Evolutionary conservation across 192 early-diverging fungal genomes (phyloP).

Genomic region (Umbelopsis vinacea): DNA sequence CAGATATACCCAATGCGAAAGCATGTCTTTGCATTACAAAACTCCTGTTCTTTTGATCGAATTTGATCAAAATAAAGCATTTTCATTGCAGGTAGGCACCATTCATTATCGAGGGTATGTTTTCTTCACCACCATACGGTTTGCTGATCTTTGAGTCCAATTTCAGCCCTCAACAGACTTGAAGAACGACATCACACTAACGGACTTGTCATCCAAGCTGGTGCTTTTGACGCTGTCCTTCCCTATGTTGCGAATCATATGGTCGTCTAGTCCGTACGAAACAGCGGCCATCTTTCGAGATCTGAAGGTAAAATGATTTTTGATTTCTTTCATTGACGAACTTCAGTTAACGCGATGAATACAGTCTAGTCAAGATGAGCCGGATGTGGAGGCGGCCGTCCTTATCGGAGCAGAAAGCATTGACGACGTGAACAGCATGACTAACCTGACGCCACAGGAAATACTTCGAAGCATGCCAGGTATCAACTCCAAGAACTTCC

Average conservation of each 20-base stretch:
- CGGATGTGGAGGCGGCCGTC: conserved; percentile 69
- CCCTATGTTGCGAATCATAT: conserved; percentile 82
- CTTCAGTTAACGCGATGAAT: neutral
- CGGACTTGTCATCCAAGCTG: conserved; percentile 75
- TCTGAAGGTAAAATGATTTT: conserved; percentile 67
- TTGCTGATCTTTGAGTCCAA: neutral
- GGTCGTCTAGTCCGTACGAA: conserved; percentile 84
- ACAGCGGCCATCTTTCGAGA: conserved; percentile 91
- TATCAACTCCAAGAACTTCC: conserved; percentile 82
- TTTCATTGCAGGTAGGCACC: conserved; percentile 67
- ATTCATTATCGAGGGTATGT: neutral
- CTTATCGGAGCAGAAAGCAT: conserved; percentile 68
- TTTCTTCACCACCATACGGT: neutral
- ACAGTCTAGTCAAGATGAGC: conserved; percentile 78
- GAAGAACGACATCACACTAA: conserved; percentile 57
- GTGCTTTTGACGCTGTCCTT: conserved; percentile 80
- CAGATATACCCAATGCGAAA: conserved; percentile 84
- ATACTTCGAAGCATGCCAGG: conserved; percentile 87
- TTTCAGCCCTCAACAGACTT: conserved; percentile 48
- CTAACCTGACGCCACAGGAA: conserved; percentile 73
- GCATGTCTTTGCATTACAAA: conserved; percentile 84
- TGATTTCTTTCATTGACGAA: neutral
- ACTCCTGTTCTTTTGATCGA: conserved; percentile 87
- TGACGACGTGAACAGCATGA: conserved; percentile 67
- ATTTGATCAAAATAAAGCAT: conserved; percentile 86